Base-by-base conservation (phyloP, 257 asterid genomes). In the Salvia hispanica region DNA sequence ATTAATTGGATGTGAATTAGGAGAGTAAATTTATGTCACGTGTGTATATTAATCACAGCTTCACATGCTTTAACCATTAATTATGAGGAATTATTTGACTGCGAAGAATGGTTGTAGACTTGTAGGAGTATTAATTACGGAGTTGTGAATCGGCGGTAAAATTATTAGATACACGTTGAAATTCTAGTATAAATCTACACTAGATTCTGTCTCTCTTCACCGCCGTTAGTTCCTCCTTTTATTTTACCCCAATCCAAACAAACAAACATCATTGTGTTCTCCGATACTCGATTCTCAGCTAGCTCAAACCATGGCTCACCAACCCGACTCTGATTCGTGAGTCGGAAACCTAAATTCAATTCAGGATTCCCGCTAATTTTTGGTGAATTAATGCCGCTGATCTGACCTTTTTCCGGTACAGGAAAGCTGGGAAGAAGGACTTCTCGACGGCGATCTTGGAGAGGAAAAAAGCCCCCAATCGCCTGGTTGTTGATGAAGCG, bases 401-500 rank as follows among this genome's bases (percentile, higher is more conserved):
- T 78, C 62, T 77, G 58, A 2, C 9, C 13, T 31, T 54, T 64
- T 9, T 56, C 43, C 0, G 64, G 44, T 34, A 13, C 84, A 89
- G 96, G 75, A 89, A 87, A 80, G 72, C 75, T 46, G 79, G 75
- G 72, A 90, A 90, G 80, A 88, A 84, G 83, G 97, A 91, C 79
- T 86, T 78, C 82, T 81, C 89, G 5, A 88, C 96, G 16, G 97
- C 97, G 76, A 88, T 91, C 73, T 78, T 86, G 85, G 96, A 91
- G 90, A 62, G 91, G 80, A 91, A 91, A 72, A 91, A 91, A 80
- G 88, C 97, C 0, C 82, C 92, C 2, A 91, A 91, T 73, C 89
- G 96, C 52, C 82, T 91, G 2, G 67, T 91, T 10, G 97, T 91
- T 18, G 97, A 91, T 54, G 97, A 91, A 82, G 96, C 96, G 28